Conservation (phyloP, 176 grass and related monocot species). For the Hordeum vulgare region MorexV3_pseudomolecules_assembly NC_058521.1:606937036-606937535, state of each 20-base stretch:
- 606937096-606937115: too few relatives aligned
- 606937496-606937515: neutral
- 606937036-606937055: too few relatives aligned
- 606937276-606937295: conserved; percentile 70
- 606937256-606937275: conserved; percentile 66
- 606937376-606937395: conserved; percentile 38
- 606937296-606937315: conserved; percentile 82
- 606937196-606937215: conserved; percentile 68
- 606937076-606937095: too few relatives aligned
- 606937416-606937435: neutral
- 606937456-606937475: conserved; percentile 60
- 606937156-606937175: too few relatives aligned
- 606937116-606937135: too few relatives aligned
- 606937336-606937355: conserved; percentile 91
- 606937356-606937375: conserved; percentile 90
- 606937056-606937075: too few relatives aligned
- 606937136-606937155: too few relatives aligned
- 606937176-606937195: too few relatives aligned
- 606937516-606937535: neutral
- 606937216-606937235: conserved; percentile 58
- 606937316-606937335: conserved; percentile 71
- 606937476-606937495: conserved; percentile 90
- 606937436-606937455: conserved; percentile 36
- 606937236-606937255: conserved; percentile 40
- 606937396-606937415: conserved; percentile 39